Evolutionary conservation across 2,329 filamentous ascomycete species (phyloP).

Genomic region (Byssoonygena ceratinophila): DNA sequence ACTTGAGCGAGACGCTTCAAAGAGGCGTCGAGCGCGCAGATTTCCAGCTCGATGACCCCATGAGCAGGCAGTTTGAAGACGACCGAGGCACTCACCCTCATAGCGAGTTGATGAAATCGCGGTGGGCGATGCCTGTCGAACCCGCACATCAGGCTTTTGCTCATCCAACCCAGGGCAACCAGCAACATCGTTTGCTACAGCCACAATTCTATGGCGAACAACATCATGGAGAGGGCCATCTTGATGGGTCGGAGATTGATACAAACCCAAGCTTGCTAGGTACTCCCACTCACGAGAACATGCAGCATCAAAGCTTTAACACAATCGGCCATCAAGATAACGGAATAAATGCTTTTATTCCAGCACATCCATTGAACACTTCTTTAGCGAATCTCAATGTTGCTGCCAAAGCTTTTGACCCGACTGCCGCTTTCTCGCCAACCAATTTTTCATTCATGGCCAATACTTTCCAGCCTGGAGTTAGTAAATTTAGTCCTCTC

Average conservation of each 20-base stretch:
- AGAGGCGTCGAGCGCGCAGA: conserved; percentile 77
- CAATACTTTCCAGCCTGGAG: conserved; percentile 34
- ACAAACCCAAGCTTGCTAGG: conserved; percentile 64
- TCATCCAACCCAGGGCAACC: conserved; percentile 8
- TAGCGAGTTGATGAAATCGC: conserved; percentile 27
- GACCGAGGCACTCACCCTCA: conserved; percentile 43
- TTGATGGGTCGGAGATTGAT: conserved; percentile 56
- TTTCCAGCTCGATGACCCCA: conserved; percentile 70
- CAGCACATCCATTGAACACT: conserved; percentile 56
- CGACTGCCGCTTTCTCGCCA: conserved; percentile 40
- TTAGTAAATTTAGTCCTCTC: conserved; percentile 22
- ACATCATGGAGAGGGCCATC: conserved; percentile 23
- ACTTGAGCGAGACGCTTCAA: conserved; percentile 66
- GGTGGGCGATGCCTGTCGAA: conserved; percentile 31
- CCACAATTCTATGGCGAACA: conserved; percentile 29
- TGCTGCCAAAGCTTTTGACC: conserved; percentile 75
- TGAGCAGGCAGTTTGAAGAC: conserved; percentile 67
- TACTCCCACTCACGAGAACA: conserved; percentile 24
- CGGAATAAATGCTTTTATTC: conserved; percentile 27
- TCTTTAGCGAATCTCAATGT: conserved; percentile 76
- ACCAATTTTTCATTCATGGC: conserved; percentile 36
- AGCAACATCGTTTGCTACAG: conserved; percentile 24
- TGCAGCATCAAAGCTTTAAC: conserved; percentile 5
- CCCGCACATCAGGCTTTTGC: conserved; percentile 19
- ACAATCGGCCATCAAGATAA: not conserved